Conservation (phyloP, 305 asterid genomes). For the Solanum aculeatissimum region DNA sequence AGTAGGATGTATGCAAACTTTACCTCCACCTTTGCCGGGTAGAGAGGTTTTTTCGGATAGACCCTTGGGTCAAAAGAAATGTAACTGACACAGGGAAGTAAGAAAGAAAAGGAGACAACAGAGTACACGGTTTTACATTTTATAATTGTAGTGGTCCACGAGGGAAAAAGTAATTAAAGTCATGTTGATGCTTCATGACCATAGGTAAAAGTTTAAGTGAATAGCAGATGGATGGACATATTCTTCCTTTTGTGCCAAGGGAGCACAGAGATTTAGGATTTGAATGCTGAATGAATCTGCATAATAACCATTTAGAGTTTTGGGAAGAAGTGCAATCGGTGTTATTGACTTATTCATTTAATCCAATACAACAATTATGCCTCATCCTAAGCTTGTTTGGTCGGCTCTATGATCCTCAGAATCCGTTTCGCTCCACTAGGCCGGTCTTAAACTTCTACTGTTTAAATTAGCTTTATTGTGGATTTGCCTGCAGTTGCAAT, state of each 20-base stretch:
- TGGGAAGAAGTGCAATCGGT: not conserved
- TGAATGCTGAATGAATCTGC: not conserved
- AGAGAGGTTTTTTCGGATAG: not conserved
- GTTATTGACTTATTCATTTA: not conserved
- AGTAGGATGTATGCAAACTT: no score
- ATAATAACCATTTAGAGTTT: not conserved
- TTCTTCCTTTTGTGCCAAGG: not conserved
- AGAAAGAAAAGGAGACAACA: not conserved
- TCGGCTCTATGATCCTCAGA: not conserved
- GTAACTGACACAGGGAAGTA: not conserved
- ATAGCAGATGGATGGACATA: not conserved
- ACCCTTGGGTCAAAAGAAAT: not conserved
- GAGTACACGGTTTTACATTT: not conserved
- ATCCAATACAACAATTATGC: not conserved
- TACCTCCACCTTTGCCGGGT: not conserved
- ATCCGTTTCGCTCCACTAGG: not conserved
- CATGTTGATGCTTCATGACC: not conserved
- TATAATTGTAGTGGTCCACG: not conserved
- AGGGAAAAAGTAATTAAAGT: not conserved
- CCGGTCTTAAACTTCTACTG: not conserved
- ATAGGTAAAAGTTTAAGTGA: not conserved
- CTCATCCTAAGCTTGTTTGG: not conserved
- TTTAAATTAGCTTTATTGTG: not conserved
- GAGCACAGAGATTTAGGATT: not conserved
- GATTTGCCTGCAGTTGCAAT: slow-evolving; percentile 59